phyloP scores from a whole-genome alignment of 768 basidiomycete species.

The Mycena chlorophos region DNA sequence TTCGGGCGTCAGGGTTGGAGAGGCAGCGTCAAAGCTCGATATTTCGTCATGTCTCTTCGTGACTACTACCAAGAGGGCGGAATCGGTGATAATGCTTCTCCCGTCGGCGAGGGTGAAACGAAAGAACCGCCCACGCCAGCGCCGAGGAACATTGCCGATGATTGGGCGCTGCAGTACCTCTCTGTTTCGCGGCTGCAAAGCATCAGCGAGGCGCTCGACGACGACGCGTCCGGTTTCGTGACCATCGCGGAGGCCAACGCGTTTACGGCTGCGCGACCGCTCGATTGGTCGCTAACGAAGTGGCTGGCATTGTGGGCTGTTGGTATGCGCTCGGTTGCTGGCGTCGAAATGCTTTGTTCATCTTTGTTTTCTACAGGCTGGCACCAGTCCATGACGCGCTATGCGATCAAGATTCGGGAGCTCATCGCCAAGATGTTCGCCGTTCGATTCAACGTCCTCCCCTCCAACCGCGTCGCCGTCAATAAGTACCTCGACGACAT shows the following conservation, averaged over 20 bases:
- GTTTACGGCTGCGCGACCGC: slow-evolving; percentile 31
- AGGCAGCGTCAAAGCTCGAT: slow-evolving; percentile 35
- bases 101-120: not conserved
- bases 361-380: slow-evolving; percentile 16
- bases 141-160: slow-evolving; percentile 22
- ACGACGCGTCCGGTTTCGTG: slow-evolving; percentile 35
- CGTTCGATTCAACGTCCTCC: slow-evolving; percentile 12
- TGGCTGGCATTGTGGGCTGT: slow-evolving; percentile 38
- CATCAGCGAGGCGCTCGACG: slow-evolving; percentile 39
- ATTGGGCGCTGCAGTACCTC: slow-evolving; percentile 35
- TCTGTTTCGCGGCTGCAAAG: slow-evolving; percentile 30
- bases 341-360: not conserved
- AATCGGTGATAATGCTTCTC: not conserved
- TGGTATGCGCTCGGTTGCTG: too few species aligned
- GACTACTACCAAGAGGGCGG: slow-evolving; percentile 34
- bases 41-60: slow-evolving; percentile 37
- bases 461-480: slow-evolving; percentile 12
- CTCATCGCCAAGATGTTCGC: slow-evolving; percentile 22
- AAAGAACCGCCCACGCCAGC: not conserved
- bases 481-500: slow-evolving; percentile 23
- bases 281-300: slow-evolving; percentile 33
- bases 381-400: slow-evolving; percentile 19
- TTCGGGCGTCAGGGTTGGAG: slow-evolving; percentile 32
- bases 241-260: slow-evolving; percentile 32
- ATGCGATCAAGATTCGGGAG: slow-evolving; percentile 17